Evolutionary conservation across 768 basidiomycete genomes (phyloP).

Genomic region (Collybia mongolica): DNA sequence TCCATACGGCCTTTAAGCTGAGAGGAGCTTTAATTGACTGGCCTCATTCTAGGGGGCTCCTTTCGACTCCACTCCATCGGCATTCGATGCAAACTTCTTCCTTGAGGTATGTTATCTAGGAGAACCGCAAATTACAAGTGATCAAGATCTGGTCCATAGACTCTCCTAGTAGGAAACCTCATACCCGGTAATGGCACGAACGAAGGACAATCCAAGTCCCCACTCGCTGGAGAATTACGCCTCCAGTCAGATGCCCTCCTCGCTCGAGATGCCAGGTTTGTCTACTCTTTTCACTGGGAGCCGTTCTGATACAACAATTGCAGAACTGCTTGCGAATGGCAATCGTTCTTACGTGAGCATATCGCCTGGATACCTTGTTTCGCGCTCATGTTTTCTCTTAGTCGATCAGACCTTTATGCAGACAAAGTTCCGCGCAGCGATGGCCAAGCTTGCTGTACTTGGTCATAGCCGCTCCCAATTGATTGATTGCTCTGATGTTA

Average conservation of each 20-base stretch:
- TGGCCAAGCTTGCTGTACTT: conserved; percentile 29
- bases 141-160: conserved; percentile 9
- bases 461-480: conserved; percentile 21
- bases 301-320: too few relatives aligned
- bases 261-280: conserved; percentile 21
- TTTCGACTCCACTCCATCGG: conserved; percentile 28
- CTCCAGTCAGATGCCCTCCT: conserved; percentile 25
- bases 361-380: background rate
- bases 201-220: conserved; percentile 20
- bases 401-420: conserved; percentile 22
- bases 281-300: too few relatives aligned
- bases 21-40: background rate
- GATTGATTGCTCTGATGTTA: conserved; percentile 27
- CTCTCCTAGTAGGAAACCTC: conserved; percentile 21
- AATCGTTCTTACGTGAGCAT: conserved; percentile 28
- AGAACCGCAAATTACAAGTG: background rate
- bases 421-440: conserved; percentile 24
- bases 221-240: conserved; percentile 26
- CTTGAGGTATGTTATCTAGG: conserved; percentile 17
- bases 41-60: conserved; percentile 16
- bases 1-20: background rate
- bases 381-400: background rate
- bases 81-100: conserved; percentile 31
- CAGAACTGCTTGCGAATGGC: conserved; percentile 40
- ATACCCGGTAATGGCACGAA: conserved; percentile 23